A percentile compares a stretch with the other conserved stretches of the same genome.
phyloP scores from a whole-genome alignment of 345 rosid species.

The Microcos paniculata region DNA sequence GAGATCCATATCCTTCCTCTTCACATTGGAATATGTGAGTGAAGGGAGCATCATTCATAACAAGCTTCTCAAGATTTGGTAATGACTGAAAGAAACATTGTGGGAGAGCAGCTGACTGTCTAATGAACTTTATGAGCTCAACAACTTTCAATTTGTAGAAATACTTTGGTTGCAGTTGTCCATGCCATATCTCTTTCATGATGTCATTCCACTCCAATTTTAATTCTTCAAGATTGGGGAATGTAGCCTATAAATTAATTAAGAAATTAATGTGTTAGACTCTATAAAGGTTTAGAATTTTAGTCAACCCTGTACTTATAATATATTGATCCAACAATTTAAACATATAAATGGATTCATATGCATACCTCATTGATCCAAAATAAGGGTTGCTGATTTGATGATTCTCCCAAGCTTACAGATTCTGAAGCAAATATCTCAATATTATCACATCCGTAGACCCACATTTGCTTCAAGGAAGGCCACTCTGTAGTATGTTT shows the following conservation, averaged over 20 bases:
- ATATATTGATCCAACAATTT: too few relatives aligned
- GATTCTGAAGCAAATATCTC: not conserved
- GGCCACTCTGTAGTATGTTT: not conserved
- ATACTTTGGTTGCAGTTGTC: not conserved
- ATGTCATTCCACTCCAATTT: not conserved
- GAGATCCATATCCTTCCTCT: not conserved
- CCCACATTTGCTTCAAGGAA: not conserved
- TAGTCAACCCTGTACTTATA: too few relatives aligned
- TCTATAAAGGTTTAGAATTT: too few relatives aligned
- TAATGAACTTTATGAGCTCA: too few relatives aligned
- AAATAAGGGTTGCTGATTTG: not conserved
- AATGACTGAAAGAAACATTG: not conserved
- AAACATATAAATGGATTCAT: too few relatives aligned
- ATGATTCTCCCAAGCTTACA: not conserved
- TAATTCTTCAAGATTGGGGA: not conserved
- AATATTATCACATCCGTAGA: not conserved
- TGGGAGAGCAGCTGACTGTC: not conserved
- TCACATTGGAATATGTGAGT: not conserved
- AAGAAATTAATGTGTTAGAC: too few relatives aligned
- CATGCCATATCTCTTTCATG: not conserved
- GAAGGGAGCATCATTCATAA: not conserved
- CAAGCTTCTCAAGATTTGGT: not conserved
- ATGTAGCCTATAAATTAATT: not conserved
- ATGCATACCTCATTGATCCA: constrained; percentile 9
- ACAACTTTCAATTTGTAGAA: not conserved